Evolutionary conservation across 371 early-diverging fungal genomes (phyloP), one percentile per base, ranked within the genome.

Genomic region (Mortierella sp.): DNA sequence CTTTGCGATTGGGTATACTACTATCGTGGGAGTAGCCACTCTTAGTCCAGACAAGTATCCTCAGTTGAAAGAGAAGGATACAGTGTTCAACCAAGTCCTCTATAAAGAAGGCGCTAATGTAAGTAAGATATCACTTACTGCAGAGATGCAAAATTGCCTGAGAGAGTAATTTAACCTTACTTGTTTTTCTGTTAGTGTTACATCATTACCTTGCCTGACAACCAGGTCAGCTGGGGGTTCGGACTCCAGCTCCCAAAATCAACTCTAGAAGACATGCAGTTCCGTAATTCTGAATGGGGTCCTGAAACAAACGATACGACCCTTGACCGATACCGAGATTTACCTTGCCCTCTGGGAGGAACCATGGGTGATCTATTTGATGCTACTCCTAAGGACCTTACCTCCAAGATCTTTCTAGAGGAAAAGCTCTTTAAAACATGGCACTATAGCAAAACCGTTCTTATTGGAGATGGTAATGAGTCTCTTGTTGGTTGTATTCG

Each of bases 31-130:
- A n/a, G 62, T 62, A 15, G 43, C 69, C 2, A 34, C 12, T 2
- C 69, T 63, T 3, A 26, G 54, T 19, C 69, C 69, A 1, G 63
- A 69, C 19, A 69, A 45, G 43, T 69, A 56, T 15, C 57, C 63
- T n/a, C 60, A 51, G 35, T 22, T 67, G 37, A 59, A 60, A 23
- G 15, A 23, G 3, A 17, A 49, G 49, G 4, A 15, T 15, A 8
- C 49, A 15, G 15, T 5, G 3, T 49, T 49, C 23, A 49, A 23
- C 15, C 49, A 49, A 49, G 19, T 49, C 15, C 49, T 49, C 19
- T 15, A 23, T n/a, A 19, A 19, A 15, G 49, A 49, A 4, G 23
- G 23, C 23, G n/a, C 8, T 23, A 49, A 23, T 49, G 49, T 49
- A 49, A 49, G 49, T 49, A 49, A n/a, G 3, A 49, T 23, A 49